Evolutionary conservation across 352 stramenopile species (phyloP), one percentile per base, ranked within the genome.

Genomic region (Phytopythium kandeliae): DNA sequence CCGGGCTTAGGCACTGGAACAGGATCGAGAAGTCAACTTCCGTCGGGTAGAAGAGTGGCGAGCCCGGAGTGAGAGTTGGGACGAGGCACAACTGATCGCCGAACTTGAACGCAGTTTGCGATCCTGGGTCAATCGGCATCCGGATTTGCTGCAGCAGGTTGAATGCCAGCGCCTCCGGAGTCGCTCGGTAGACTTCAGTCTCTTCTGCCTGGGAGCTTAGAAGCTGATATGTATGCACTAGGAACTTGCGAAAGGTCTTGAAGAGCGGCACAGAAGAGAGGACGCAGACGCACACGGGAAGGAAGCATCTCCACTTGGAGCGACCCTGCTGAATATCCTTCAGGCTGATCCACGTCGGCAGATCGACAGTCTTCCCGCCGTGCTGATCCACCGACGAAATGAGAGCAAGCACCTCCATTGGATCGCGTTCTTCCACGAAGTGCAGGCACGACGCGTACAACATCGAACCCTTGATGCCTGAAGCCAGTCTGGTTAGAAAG

Each of bases 21-120:
- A 87, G 51, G 15, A 91, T 54, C 0, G 71, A 83, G 26, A 91
- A 91, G 28, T 88, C 77, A 1, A 89, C 63, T 65, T 91, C 69
- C 2, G 55, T 63, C 2, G 79, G 69, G 12, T 65, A 78, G 21
- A 85, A 78, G 0, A 58, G 28, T 6, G 72, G 62, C 13, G 61
- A 54, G 4, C 50, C 59, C 0, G 59, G 8, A 7, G 55, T 38
- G 11, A 69, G 67, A 2, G 59, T 60, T 9, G 62, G 67, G 5
- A 87, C 44, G 7, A 87, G 31, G 24, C 61, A 69, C 7, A 55
- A 54, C 1, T 51, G 64, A 19, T 82, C 60, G 3, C 60, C 55
- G 3, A 89, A 48, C 42, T 63, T 63, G 41, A 85, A 73, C 5
- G 58, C 54, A 1, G 64, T 79, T 17, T 85, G 64, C 0, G 42